phyloP scores from a whole-genome alignment of 2,329 filamentous ascomycete genomes.

The Fusarium armeniacum region DNA sequence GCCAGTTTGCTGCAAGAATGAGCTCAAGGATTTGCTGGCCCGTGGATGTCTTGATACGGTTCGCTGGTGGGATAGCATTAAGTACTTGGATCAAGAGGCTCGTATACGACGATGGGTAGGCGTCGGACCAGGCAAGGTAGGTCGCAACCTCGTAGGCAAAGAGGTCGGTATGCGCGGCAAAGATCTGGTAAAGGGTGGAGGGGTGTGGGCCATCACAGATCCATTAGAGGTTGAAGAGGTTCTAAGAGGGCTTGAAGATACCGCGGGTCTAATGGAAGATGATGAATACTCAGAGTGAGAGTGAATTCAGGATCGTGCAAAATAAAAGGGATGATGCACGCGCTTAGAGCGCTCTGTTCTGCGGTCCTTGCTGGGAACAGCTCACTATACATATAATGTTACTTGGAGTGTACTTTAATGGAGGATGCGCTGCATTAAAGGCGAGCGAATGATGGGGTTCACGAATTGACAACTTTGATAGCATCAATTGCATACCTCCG shows the following conservation, averaged over 20 bases:
- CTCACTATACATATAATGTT: slow-evolving; percentile 12
- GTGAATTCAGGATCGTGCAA: slow-evolving; percentile 4
- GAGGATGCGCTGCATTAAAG: slow-evolving; percentile 12
- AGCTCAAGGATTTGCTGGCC: slow-evolving; percentile 84
- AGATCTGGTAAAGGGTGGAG: slow-evolving; percentile 86
- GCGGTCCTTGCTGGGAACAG: slow-evolving; percentile 8
- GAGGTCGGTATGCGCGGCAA: slow-evolving; percentile 89
- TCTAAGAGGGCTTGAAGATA: slow-evolving; percentile 74
- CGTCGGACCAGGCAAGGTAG: slow-evolving; percentile 93
- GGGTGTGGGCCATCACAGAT: slow-evolving; percentile 91
- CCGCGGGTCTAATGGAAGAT: slow-evolving; percentile 66
- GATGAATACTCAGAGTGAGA: slow-evolving; percentile 56
- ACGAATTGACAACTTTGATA: slow-evolving; percentile 20
- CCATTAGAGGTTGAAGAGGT: slow-evolving; percentile 81
- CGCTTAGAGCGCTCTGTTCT: slow-evolving; percentile 14
- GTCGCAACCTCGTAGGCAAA: slow-evolving; percentile 92
- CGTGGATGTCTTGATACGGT: slow-evolving; percentile 92
- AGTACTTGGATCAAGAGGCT: slow-evolving; percentile 86
- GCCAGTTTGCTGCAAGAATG: slow-evolving; percentile 79
- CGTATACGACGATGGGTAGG: slow-evolving; percentile 89
- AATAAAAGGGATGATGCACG: slow-evolving; percentile 14
- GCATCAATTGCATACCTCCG: background rate
- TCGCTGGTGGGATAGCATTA: slow-evolving; percentile 93
- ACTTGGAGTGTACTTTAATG: slow-evolving; percentile 25
- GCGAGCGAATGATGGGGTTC: slow-evolving; percentile 16